Conservation (phyloP, 2,329 filamentous ascomycete genomes). For the Bipolaris bicolor region DNA sequence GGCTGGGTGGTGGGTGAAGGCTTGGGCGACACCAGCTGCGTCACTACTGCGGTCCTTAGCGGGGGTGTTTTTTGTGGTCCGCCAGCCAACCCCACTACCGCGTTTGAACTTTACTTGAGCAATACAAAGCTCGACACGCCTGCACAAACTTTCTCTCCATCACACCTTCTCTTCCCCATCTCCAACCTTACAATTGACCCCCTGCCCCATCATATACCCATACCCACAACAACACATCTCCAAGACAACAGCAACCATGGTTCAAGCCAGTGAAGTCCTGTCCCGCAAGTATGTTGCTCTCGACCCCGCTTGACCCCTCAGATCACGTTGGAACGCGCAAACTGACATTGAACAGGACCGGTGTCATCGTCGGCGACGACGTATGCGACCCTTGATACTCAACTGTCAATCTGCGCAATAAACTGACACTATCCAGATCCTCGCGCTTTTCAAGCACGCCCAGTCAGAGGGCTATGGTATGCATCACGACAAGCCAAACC, state of each 20-base stretch:
- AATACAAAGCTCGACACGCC: constrained; percentile 9
- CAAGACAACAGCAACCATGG: constrained; percentile 23
- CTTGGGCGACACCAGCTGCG: constrained; percentile 10
- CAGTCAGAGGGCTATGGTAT: constrained; percentile 70
- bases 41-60: constrained; percentile 21
- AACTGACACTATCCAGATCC: constrained; percentile 2
- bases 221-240: background rate
- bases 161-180: background rate
- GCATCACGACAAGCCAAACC: background rate
- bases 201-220: background rate
- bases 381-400: constrained; percentile 71
- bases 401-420: background rate
- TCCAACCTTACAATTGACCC: background rate
- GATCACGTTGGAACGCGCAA: background rate
- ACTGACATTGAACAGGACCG: constrained; percentile 19
- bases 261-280: constrained; percentile 51
- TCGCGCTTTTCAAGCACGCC: constrained; percentile 65
- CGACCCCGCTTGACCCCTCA: constrained; percentile 5
- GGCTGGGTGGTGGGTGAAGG: constrained; percentile 8
- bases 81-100: constrained; percentile 16
- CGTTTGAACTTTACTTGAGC: constrained; percentile 12
- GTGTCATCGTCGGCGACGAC: constrained; percentile 68
- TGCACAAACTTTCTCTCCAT: constrained; percentile 10
- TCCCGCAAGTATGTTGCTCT: constrained; percentile 63
- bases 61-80: constrained; percentile 19